Evolutionary conservation across 768 basidiomycete genomes (phyloP).

Genomic region (Boletus rubescentipes): DNA sequence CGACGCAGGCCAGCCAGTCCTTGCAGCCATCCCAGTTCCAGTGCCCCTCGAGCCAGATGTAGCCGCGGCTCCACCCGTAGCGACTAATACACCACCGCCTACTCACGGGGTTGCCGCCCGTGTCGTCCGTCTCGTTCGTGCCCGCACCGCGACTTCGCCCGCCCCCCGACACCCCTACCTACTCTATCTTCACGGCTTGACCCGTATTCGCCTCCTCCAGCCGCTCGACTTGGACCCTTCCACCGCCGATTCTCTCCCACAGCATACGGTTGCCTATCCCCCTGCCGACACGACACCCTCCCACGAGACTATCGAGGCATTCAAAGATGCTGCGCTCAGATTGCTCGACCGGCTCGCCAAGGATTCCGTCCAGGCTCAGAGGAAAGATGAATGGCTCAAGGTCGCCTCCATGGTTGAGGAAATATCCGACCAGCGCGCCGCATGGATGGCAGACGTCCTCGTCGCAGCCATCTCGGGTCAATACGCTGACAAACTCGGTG

Average conservation of each 20-base stretch:
- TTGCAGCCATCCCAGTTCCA: constrained; percentile 63
- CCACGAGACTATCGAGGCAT: constrained; percentile 56
- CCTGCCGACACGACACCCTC: constrained; percentile 43
- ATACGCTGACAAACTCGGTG: constrained; percentile 71
- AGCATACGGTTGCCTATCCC: constrained; percentile 50
- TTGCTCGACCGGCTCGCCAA: constrained; percentile 63
- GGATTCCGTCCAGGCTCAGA: constrained; percentile 42
- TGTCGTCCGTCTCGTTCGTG: constrained; percentile 66
- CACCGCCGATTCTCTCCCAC: constrained; percentile 33
- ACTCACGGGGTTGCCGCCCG: constrained; percentile 72
- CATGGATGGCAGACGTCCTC: constrained; percentile 79
- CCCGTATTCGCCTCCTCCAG: constrained; percentile 56
- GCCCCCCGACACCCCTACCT: constrained; percentile 56
- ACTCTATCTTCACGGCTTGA: constrained; percentile 70
- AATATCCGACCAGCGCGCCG: constrained; percentile 56
- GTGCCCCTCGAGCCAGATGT: constrained; percentile 23
- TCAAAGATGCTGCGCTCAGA: constrained; percentile 65
- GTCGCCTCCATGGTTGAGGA: constrained; percentile 74
- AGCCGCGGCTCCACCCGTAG: not conserved
- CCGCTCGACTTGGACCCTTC: constrained; percentile 34
- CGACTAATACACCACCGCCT: constrained; percentile 30
- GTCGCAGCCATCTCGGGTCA: constrained; percentile 57
- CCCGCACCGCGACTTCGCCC: constrained; percentile 41
- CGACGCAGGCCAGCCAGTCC: constrained; percentile 58
- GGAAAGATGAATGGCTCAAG: constrained; percentile 67